phyloP scores from a whole-genome alignment of 139 green algal species.

The Picochlorum costavermella region DNA sequence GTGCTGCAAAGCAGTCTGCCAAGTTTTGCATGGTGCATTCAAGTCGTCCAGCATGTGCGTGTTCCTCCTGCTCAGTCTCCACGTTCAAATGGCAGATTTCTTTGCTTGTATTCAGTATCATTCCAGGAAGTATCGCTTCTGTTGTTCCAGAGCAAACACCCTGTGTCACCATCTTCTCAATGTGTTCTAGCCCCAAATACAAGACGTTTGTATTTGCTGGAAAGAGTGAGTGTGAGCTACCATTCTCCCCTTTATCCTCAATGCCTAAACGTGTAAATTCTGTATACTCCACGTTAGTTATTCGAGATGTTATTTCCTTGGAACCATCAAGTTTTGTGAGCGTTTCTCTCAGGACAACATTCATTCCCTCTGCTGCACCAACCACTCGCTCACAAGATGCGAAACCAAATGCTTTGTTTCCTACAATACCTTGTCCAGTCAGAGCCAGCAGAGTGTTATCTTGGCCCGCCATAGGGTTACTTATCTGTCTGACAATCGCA shows the following conservation, averaged over 20 bases:
- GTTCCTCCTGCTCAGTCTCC: constrained; percentile 20
- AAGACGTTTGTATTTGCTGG: constrained; percentile 98
- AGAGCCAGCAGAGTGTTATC: constrained; percentile 94
- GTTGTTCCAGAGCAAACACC: constrained; percentile 31
- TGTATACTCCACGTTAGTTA: constrained; percentile 98
- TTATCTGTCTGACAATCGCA: constrained; percentile 84
- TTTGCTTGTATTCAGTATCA: constrained; percentile 95
- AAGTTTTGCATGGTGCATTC: constrained; percentile 98
- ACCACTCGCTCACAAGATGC: constrained; percentile 85
- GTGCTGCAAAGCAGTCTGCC: constrained; percentile 62
- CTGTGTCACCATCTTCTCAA: constrained; percentile 41
- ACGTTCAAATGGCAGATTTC: constrained; percentile 7
- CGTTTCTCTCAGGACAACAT: constrained; percentile 71
- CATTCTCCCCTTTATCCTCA: constrained; percentile 48
- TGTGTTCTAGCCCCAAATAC: constrained; percentile 68
- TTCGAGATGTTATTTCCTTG: constrained; percentile 41
- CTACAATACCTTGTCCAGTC: constrained; percentile 55
- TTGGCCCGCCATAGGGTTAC: constrained; percentile 90
- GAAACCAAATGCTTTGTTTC: constrained; percentile 84
- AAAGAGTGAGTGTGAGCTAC: constrained; percentile 49
- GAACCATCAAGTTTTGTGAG: neutral
- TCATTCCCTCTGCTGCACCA: constrained; percentile 91
- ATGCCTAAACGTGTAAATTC: constrained; percentile 90
- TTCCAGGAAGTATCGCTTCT: constrained; percentile 72
- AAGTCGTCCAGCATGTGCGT: constrained; percentile 70